Evolutionary conservation across 2,329 filamentous ascomycete species (phyloP), one percentile per base, ranked within the genome.

Genomic region (Didymella sp.): DNA sequence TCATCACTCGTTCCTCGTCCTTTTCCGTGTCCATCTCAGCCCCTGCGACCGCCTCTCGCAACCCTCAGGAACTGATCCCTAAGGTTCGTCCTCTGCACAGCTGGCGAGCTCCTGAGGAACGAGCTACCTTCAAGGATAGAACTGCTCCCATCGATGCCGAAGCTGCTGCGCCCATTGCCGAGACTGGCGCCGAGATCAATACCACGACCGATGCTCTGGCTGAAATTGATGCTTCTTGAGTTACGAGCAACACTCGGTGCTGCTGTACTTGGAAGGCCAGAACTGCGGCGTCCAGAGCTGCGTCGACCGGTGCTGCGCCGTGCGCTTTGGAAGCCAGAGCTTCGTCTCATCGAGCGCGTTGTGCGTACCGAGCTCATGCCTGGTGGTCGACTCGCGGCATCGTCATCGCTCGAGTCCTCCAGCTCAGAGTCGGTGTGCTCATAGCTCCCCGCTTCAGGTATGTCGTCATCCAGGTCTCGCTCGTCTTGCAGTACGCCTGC

Each of bases 391-490:
- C 49, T 53, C 24, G 69, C 71, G 2, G 66, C 59, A 30, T 72
- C 70, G 24, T 66, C 69, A 42, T 62, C 64, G 25, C 54, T 57
- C 11, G 65, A 66, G 56, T 81, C 79, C 49, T 82, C 79, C 1
- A 79, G 62, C 58, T 83, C 81, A 12, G 81, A 83, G 61, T 84
- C 82, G 3, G 82, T 84, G 61, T 84, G 82, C 64, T 84, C 78
- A 61, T 84, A 84, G 61, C 77, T 80, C 21, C 81, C 82, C 4
- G 80, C 81, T 61, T 83, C 81, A 0, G 81, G 82, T 21, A 84
- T 75, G 57, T 80, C 80, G 50, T 82, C 81, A 62, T 84, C 81
- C 7, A 81, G 62, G 49, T 81, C 80, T 38, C 79, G 75, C 58
- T 80, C 79, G 49, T 82, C 80, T 54, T 79, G 75, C n/a, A 80